Base-by-base conservation (phyloP, 208 protist species). In the Trypanosoma melophagium region DNA sequence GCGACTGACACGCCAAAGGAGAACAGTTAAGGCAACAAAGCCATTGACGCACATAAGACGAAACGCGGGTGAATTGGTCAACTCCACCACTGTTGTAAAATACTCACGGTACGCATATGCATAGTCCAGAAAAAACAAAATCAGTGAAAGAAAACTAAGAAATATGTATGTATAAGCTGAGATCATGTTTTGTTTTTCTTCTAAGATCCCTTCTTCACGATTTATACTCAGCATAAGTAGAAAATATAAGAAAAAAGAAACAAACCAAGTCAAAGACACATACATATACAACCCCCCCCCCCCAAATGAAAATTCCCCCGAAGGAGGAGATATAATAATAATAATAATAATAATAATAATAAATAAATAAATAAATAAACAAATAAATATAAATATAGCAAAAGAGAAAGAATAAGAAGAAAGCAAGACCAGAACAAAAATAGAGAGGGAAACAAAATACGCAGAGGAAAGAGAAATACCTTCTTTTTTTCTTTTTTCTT, bases 61-160 rank as follows among this genome's bases (percentile, higher is more conserved):
- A 56, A 93, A 95, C 5, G 79, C 21, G 22, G 80, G 71, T 21
- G 84, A 92, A 69, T 86, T 90, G 7, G 80, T 81, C 51, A 95
- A 62, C 19, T 80, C 80, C 9, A 93, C 76, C 25, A 86, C 76
- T 28, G 64, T 76, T 12, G 84, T 70, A 66, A 86, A 95, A 44
- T 89, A 79, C 9, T 89, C 86, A 12, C 69, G 63, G 66, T 93
- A 86, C 24, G 70, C 77, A 69, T 66, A 81, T n/a, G 71, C 77
- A 60, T 80, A 86, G 66, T 93, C 87, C 1, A 77, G 56, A 0
- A 90, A 38, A 52, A 89, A 84, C 17, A 88, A 21, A 0, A 55
- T 3, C 5, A 64, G 62, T 0, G 77, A 2, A 14, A 77, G 14
- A 74, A 83, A 87, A 68, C 81, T 91, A 21, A 74, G 54, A 40